These are phyloP conservation scores for Thelonectria discophora DNA, from an alignment of 2,329 filamentous ascomycete genomes.

Conservation along the genomic window DNA sequence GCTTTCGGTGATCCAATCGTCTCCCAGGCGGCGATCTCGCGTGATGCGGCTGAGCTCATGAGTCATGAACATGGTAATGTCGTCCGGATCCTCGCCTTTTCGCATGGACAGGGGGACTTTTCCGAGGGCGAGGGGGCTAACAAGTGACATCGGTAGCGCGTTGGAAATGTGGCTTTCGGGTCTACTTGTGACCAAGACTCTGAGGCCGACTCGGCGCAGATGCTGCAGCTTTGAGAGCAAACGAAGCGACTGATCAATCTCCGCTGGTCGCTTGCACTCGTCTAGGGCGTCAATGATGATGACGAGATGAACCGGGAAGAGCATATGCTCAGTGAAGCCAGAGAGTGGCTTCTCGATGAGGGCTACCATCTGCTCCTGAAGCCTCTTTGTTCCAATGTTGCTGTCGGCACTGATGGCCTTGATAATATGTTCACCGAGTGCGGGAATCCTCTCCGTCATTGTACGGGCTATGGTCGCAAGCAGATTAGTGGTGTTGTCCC, in stretches of 20 bases:
- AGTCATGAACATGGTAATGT: too few species aligned
- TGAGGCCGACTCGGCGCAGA: neutral
- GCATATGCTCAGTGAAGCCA: neutral
- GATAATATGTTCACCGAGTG: neutral
- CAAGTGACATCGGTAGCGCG: neutral
- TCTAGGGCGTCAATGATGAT: neutral
- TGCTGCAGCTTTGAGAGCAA: neutral
- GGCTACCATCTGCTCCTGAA: neutral
- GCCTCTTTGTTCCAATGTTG: neutral
- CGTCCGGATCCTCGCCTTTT: too few species aligned
- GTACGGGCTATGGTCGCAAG: neutral
- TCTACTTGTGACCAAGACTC: neutral
- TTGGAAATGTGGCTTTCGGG: neutral
- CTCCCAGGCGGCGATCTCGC: too few species aligned
- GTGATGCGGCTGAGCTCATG: too few species aligned
- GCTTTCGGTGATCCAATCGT: neutral
- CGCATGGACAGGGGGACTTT: too few species aligned
- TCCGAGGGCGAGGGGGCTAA: too few species aligned
- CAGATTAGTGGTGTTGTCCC: constrained; percentile 1
- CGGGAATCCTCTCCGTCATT: neutral
- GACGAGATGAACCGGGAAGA: neutral
- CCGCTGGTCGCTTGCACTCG: neutral
- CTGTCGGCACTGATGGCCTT: neutral
- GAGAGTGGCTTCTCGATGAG: constrained; percentile 4
- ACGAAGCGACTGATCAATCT: too few species aligned